Conservation (phyloP, 352 stramenopile genomes). For the Pythium volutum region DNA sequence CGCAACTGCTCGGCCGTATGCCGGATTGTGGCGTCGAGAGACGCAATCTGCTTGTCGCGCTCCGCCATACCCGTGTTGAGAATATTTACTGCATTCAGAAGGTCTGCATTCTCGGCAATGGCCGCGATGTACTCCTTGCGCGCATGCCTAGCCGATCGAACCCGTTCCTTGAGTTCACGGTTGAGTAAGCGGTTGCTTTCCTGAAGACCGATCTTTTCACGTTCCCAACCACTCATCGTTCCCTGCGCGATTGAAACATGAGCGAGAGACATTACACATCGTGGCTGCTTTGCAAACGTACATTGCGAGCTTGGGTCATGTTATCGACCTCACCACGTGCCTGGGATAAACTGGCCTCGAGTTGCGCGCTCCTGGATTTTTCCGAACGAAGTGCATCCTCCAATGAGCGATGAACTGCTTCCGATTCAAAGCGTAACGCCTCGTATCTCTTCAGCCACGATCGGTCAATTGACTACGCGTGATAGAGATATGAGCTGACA, state of each 20-base stretch:
- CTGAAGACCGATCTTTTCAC: slow-evolving; percentile 45
- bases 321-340: slow-evolving; percentile 33
- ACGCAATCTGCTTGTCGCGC: slow-evolving; percentile 68
- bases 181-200: slow-evolving; percentile 67
- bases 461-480: slow-evolving; percentile 20
- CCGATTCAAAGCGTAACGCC: slow-evolving; percentile 29
- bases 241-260: slow-evolving; percentile 6
- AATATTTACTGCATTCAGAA: slow-evolving; percentile 57
- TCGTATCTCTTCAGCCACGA: slow-evolving; percentile 27
- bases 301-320: slow-evolving; percentile 28
- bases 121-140: slow-evolving; percentile 57
- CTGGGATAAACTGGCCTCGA: slow-evolving; percentile 35
- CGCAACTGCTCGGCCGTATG: slow-evolving; percentile 54
- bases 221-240: slow-evolving; percentile 28
- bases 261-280: background rate
- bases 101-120: slow-evolving; percentile 62
- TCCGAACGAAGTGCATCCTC: slow-evolving; percentile 45
- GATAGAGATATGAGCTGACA: background rate
- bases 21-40: slow-evolving; percentile 46
- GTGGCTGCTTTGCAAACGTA: background rate
- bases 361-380: slow-evolving; percentile 28
- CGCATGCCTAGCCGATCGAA: slow-evolving; percentile 43
- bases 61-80: slow-evolving; percentile 58
- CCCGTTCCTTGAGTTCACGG: slow-evolving; percentile 55
- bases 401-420: slow-evolving; percentile 34